Percentiles rank a stretch among this genome's conserved stretches.
Conservation (phyloP, 2,329 filamentous ascomycete genomes). For the Diaporthe sp. region DNA sequence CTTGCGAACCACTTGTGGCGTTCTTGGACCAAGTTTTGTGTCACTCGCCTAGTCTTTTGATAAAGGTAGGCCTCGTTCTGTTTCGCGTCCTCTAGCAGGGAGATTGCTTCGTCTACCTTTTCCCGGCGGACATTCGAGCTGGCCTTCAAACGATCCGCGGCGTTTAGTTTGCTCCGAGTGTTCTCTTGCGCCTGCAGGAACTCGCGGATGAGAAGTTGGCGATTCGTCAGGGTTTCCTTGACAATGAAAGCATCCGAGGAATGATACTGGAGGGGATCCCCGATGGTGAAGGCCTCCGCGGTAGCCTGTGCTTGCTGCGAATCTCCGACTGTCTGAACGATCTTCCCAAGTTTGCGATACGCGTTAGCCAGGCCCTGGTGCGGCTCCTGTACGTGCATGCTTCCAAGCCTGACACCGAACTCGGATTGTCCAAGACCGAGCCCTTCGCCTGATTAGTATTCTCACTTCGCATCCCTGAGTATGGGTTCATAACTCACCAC, state of each 20-base stretch:
- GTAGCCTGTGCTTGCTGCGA: conserved; percentile 97
- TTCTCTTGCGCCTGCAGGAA: conserved; percentile 90
- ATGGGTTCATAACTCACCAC: conserved; percentile 72
- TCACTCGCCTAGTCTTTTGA: conserved; percentile 90
- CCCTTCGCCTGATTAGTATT: conserved; percentile 65
- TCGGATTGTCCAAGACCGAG: conserved; percentile 93
- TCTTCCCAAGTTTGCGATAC: conserved; percentile 94
- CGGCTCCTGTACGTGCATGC: conserved; percentile 90
- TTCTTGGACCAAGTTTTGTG: conserved; percentile 87
- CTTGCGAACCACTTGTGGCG: conserved; percentile 91
- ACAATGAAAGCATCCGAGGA: conserved; percentile 97
- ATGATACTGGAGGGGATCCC: conserved; percentile 94
- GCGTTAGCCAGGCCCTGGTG: conserved; percentile 90
- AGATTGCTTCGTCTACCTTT: conserved; percentile 98
- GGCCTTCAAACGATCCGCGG: conserved; percentile 89
- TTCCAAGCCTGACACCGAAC: conserved; percentile 89
- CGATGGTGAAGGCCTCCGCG: conserved; percentile 93
- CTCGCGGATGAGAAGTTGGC: conserved; percentile 95
- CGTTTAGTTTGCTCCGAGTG: conserved; percentile 84
- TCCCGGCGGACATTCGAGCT: conserved; percentile 89
- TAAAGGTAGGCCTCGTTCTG: conserved; percentile 84
- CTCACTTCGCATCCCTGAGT: not conserved
- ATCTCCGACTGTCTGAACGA: conserved; percentile 93
- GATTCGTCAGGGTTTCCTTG: conserved; percentile 97
- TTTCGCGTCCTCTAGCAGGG: conserved; percentile 87